Evolutionary conservation across 768 basidiomycete genomes (phyloP).

Genomic region (Pleurotus tuoliensis): DNA sequence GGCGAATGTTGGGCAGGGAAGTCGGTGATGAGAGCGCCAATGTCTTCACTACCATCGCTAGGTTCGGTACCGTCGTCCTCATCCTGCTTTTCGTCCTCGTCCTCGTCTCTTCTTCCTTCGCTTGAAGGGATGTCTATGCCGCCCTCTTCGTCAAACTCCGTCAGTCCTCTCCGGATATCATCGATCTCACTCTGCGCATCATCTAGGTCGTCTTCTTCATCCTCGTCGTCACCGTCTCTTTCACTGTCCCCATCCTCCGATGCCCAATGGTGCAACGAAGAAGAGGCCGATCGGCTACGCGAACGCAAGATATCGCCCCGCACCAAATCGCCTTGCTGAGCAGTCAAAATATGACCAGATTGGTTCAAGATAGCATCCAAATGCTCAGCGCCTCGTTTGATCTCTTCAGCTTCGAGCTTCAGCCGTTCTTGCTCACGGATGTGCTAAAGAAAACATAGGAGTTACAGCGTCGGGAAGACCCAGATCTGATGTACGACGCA

Average conservation of each 20-base stretch:
- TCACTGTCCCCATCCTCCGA: slow-evolving; percentile 36
- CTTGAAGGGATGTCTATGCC: not conserved
- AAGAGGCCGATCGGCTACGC: slow-evolving; percentile 52
- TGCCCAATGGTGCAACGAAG: slow-evolving; percentile 28
- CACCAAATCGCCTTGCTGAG: slow-evolving; percentile 71
- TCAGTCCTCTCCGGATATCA: too few relatives aligned
- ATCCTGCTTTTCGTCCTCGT: slow-evolving; percentile 11
- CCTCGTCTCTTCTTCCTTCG: not conserved
- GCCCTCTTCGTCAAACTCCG: slow-evolving; percentile 8
- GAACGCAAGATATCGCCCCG: slow-evolving; percentile 42
- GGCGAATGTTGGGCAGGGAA: not conserved
- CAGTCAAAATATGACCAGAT: slow-evolving; percentile 81
- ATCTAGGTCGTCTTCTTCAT: slow-evolving; percentile 23
- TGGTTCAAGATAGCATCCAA: slow-evolving; percentile 88
- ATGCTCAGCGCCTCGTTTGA: slow-evolving; percentile 76
- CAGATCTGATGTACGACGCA: slow-evolving; percentile 32
- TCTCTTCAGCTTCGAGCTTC: slow-evolving; percentile 70
- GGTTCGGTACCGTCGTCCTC: slow-evolving; percentile 4
- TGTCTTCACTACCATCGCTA: not conserved
- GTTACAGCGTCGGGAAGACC: not conserved
- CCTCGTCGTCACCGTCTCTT: slow-evolving; percentile 28
- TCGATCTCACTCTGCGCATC: slow-evolving; percentile 24
- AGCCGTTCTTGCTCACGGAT: slow-evolving; percentile 67
- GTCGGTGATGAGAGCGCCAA: not conserved
- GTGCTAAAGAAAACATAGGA: slow-evolving; percentile 39